Base-by-base conservation (phyloP, 179 eudicot species). In the Carnegiea gigantea region DNA sequence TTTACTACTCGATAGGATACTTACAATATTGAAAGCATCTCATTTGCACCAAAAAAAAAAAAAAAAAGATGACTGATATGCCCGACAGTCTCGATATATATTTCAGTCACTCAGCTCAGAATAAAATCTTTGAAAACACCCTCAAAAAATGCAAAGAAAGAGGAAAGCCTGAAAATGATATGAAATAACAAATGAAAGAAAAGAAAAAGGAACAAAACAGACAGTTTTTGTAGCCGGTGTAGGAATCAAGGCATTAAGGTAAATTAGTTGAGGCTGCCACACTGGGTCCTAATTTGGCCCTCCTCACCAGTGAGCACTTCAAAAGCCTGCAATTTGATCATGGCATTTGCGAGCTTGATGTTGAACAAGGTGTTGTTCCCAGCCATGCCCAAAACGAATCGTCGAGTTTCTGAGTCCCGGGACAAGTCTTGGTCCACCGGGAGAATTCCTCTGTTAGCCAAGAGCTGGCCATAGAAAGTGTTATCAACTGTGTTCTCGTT, bases 371-470 rank as follows among this genome's bases (percentile, higher is more conserved):
- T 33, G 12, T 28, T 40, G 14, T 77, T 76, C 7, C 15, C 20
- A 0, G 91, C 65, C 53, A 83, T 77, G 17, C 38, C 21, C 12
- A 5, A 9, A 9, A 92, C 92, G 5, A 67, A 65, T 51, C 2
- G 21, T 13, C 46, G 65, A 51, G 88, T 87, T n/a, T 24, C 36
- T 14, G 85, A 73, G 78, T 89, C 84, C 20, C 80, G 70, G 24
- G 90, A 86, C 51, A 92, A 30, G 3, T 33, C 78, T 75, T 88
- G 91, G 57, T 92, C 96, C 13, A 92, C 78, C 17, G 75, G 59
- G 21, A 92, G 88, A 73, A 90, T 26, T 6, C 90, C 93, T 40
- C 87, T 82, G 28, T 74, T 62, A 4, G 14, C 0, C 11, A 54
- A 21, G 10, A 92, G 81, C 68, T 92, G 90, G 5, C 51, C 76